Evolutionary conservation across 2,329 filamentous ascomycete species (phyloP), one percentile per base, ranked within the genome.

Genomic region (Fusarium nodosum): DNA sequence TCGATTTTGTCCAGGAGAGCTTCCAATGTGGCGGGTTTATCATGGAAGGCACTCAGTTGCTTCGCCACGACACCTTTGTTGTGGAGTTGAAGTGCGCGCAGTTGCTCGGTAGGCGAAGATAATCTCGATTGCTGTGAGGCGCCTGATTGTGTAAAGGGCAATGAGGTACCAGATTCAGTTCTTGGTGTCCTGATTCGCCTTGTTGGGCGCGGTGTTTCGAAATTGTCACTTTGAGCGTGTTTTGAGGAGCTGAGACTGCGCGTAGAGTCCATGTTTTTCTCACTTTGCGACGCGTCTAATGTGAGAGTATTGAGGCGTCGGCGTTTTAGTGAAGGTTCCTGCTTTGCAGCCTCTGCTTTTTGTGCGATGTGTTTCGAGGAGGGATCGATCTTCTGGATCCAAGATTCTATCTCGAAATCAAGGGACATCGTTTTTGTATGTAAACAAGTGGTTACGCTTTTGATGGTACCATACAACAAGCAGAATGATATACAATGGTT

Each of bases 151-250:
- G 56, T 56, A 2, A 41, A 44, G 4, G 60, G 4, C 10, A 66
- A 41, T 15, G 63, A 66, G 22, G 33, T 47, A 20, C 38, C 24
- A n/a, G 63, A 66, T 38, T 59, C 63, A 5, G 47, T 66, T 31
- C 60, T 66, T 2, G 63, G 60, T 3, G 60, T 59, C 24, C 41
- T 50, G 10, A 45, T 48, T 7, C 31, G 16, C 42, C 60, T 45
- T 9, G 30, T 20, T 13, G 51, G 24, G 8, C 56, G 60, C 28
- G 63, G 53, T 9, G 60, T 64, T 36, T 66, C 47, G 7, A 36
- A 22, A 42, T 44, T 22, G 5, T 55, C 38, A 3, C n/a, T n/a
- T 11, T 28, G 36, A 20, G 22, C 13, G n/a, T 20, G 55, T 20
- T 53, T 58, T 4, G 31, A 51, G 12, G 47, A 50, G 3, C 18